Evolutionary conservation across 805 yeast genomes (phyloP).

Genomic region (Lachancea dasiensis): DNA sequence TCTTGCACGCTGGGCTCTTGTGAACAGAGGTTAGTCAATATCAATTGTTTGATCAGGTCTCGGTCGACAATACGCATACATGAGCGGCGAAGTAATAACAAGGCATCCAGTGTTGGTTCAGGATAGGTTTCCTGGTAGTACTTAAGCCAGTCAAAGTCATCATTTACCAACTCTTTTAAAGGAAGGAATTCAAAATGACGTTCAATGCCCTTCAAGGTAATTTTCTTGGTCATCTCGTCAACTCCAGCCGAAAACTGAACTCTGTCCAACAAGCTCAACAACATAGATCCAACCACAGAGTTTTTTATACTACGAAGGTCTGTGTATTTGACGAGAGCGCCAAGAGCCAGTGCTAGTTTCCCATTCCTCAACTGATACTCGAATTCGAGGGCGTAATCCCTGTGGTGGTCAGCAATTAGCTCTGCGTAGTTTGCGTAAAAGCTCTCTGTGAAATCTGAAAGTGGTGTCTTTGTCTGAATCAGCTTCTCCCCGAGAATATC

Average conservation of each 20-base stretch:
- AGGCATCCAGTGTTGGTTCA: slow-evolving; percentile 12
- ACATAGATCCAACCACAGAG: slow-evolving; percentile 26
- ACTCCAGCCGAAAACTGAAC: slow-evolving; percentile 15
- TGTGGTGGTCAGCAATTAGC: slow-evolving; percentile 40
- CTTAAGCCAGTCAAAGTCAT: slow-evolving; percentile 21
- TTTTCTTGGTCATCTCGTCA: slow-evolving; percentile 29
- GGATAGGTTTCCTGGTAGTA: slow-evolving; percentile 17
- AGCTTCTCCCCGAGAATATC: slow-evolving; percentile 56
- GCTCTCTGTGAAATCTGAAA: slow-evolving; percentile 40
- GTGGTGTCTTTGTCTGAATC: slow-evolving; percentile 33
- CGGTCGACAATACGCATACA: background rate
- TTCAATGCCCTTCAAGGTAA: slow-evolving; percentile 28
- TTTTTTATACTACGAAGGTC: slow-evolving; percentile 16
- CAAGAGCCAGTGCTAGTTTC: slow-evolving; percentile 29
- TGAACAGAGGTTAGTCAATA: slow-evolving; percentile 16
- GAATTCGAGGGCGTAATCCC: slow-evolving; percentile 26
- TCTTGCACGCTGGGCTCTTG: slow-evolving; percentile 26
- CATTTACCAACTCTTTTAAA: slow-evolving; percentile 15
- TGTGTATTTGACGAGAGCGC: slow-evolving; percentile 23
- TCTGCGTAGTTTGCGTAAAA: slow-evolving; percentile 36
- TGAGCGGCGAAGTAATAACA: slow-evolving; percentile 16
- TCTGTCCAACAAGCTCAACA: slow-evolving; percentile 20
- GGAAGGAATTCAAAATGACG: slow-evolving; percentile 21
- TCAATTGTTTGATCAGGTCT: slow-evolving; percentile 16
- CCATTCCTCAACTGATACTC: slow-evolving; percentile 25